These are phyloP conservation scores for Climacium dendroides DNA, from an alignment of 225 moss, liverwort and hornwort genomes.

Conservation along the genomic window DNA sequence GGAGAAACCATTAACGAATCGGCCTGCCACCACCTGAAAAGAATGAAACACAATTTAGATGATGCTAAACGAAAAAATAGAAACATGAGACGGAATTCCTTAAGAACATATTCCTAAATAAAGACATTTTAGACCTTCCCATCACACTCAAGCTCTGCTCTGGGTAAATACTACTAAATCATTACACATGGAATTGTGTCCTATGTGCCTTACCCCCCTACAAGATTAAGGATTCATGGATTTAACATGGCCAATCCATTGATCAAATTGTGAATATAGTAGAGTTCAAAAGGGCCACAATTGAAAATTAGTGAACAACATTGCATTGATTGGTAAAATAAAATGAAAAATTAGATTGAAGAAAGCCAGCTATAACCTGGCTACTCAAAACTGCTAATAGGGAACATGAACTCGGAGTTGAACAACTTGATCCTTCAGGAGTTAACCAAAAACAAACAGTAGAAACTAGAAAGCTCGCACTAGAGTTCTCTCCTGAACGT, in stretches of 20 bases:
- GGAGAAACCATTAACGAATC: conserved; percentile 84
- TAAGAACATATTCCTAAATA: not conserved
- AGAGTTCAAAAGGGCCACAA: not conserved
- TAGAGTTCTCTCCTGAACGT: not conserved
- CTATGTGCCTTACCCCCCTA: not conserved
- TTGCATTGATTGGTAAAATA: not conserved
- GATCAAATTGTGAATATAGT: not conserved
- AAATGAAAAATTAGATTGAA: not conserved
- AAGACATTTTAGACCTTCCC: not conserved
- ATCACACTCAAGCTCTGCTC: not conserved
- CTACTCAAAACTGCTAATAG: not conserved
- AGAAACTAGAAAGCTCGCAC: not conserved
- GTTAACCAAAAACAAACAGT: not conserved
- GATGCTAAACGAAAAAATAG: not conserved
- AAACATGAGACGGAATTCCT: not conserved
- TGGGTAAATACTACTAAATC: not conserved
- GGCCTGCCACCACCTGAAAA: conserved; percentile 79
- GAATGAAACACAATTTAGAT: not conserved
- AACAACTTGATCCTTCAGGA: not conserved
- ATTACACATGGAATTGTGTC: not conserved
- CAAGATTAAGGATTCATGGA: not conserved
- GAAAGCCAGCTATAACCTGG: not conserved
- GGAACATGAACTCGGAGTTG: not conserved
- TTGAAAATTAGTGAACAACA: not conserved
- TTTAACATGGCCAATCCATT: not conserved